phyloP scores from a whole-genome alignment of 2,329 filamentous ascomycete genomes.

The Xylaria digitata region DNA sequence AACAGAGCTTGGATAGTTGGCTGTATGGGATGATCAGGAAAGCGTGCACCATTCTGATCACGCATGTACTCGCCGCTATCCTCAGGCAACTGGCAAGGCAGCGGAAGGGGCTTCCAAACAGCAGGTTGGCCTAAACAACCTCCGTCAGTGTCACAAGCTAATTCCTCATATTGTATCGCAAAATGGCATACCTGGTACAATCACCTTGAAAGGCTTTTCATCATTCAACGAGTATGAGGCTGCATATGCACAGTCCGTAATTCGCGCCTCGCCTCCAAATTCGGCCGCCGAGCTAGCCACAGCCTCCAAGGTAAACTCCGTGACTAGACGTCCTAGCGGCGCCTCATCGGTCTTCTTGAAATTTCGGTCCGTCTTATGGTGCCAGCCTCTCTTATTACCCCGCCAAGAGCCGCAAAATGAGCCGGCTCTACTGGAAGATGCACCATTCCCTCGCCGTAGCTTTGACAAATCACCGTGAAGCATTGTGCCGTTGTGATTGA shows the following conservation, averaged over 20 bases:
- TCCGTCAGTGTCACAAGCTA: slow-evolving; percentile 27
- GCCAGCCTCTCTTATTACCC: slow-evolving; percentile 4
- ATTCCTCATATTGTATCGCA: not conserved
- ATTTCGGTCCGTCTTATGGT: not conserved
- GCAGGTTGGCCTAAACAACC: slow-evolving; percentile 39
- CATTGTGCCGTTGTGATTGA: not conserved
- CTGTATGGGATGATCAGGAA: slow-evolving; percentile 43
- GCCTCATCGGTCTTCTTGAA: not conserved
- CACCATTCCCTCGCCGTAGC: not conserved
- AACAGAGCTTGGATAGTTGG: slow-evolving; percentile 43
- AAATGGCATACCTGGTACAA: slow-evolving; percentile 43
- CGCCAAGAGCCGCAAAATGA: slow-evolving; percentile 24
- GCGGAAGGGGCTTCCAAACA: slow-evolving; percentile 40
- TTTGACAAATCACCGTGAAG: slow-evolving; percentile 17
- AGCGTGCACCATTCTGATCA: slow-evolving; percentile 44
- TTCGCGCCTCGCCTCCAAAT: slow-evolving; percentile 34
- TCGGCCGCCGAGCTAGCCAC: slow-evolving; percentile 6
- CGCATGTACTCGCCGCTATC: slow-evolving; percentile 42
- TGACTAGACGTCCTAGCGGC: slow-evolving; percentile 37
- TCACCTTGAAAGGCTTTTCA: slow-evolving; percentile 35
- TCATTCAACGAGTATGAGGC: slow-evolving; percentile 45
- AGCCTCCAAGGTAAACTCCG: slow-evolving; percentile 33
- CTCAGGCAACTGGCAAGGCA: slow-evolving; percentile 38
- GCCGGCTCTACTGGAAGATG: slow-evolving; percentile 10
- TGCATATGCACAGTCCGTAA: slow-evolving; percentile 40